These are phyloP conservation scores for Tephrocybe sp. DNA, from an alignment of 768 basidiomycete genomes.

Conservation along the genomic window DNA sequence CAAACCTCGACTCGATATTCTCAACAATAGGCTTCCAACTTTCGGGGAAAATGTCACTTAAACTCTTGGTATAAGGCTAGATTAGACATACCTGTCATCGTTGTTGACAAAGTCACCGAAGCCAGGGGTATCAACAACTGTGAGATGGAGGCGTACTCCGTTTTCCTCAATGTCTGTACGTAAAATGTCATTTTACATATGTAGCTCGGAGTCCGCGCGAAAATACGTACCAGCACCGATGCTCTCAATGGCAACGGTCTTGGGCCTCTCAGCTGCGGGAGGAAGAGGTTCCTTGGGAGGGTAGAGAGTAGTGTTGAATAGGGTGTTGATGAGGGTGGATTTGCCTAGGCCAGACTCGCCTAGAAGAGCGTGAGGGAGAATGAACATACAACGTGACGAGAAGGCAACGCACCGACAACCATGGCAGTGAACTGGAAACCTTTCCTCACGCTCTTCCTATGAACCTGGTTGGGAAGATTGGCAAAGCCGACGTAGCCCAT, in stretches of 20 bases:
- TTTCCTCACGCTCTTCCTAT: slow-evolving; percentile 96
- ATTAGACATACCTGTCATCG: slow-evolving; percentile 76
- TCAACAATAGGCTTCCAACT: slow-evolving; percentile 99
- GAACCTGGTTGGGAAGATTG: slow-evolving; percentile 98
- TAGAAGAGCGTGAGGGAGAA: slow-evolving; percentile 30
- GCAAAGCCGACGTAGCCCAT: slow-evolving; percentile 96
- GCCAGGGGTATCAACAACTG: slow-evolving; percentile 99
- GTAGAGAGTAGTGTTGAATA: slow-evolving; percentile 97
- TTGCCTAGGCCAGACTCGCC: slow-evolving; percentile 99
- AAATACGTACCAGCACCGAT: slow-evolving; percentile 85
- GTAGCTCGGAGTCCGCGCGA: slow-evolving; percentile 19
- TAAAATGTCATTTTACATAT: slow-evolving; percentile 24
- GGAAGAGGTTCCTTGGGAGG: slow-evolving; percentile 81
- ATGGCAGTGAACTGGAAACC: slow-evolving; percentile 99
- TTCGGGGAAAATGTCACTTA: slow-evolving; percentile 16
- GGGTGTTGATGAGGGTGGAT: slow-evolving; percentile 97
- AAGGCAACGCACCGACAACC: slow-evolving; percentile 78
- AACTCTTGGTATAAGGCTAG: slow-evolving; percentile 13
- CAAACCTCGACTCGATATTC: slow-evolving; percentile 97
- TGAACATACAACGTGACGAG: slow-evolving; percentile 20
- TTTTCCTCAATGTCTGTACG: slow-evolving; percentile 95
- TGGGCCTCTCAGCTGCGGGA: slow-evolving; percentile 82
- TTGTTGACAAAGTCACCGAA: slow-evolving; percentile 99
- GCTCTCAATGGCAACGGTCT: slow-evolving; percentile 97
- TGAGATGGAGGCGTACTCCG: slow-evolving; percentile 92